Conservation (phyloP, 2,329 filamentous ascomycete genomes). For the Taxawa tesnikishii region DNA sequence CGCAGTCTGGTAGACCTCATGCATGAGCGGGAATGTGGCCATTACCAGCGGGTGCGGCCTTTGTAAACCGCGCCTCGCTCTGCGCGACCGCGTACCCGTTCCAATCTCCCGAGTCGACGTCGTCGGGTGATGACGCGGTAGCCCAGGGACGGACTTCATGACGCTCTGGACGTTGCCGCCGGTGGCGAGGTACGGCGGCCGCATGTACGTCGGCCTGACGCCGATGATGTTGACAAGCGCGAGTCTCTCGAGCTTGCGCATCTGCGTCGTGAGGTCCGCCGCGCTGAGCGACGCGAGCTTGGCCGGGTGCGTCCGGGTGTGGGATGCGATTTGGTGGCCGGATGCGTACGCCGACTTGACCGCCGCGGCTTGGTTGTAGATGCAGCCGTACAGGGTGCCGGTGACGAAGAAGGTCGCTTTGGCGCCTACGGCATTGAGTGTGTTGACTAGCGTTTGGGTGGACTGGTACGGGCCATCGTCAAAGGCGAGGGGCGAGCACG, state of each 20-base stretch:
- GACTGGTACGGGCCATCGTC: conserved; percentile 72
- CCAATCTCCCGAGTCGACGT: conserved; percentile 5
- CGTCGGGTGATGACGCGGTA: conserved; percentile 6
- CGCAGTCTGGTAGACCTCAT: conserved; percentile 1
- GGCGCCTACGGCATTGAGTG: conserved; percentile 53
- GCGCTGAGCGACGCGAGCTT: conserved; percentile 1
- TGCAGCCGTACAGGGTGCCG: conserved; percentile 29
- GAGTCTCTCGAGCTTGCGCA: conserved; percentile 3
- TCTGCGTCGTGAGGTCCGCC: conserved; percentile 1
- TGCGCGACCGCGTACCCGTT: neutral
- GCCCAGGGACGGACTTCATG: conserved; percentile 4
- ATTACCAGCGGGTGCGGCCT: conserved; percentile 1
- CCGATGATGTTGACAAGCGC: conserved; percentile 5
- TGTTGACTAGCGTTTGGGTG: conserved; percentile 56
- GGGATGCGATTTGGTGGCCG: conserved; percentile 5
- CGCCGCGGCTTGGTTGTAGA: conserved; percentile 1
- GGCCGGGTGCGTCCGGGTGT: conserved; percentile 5
- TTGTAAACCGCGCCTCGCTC: conserved; percentile 1
- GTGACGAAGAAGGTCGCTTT: conserved; percentile 84
- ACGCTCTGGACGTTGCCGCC: conserved; percentile 4
- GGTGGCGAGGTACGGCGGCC: conserved; percentile 5
- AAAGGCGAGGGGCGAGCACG: conserved; percentile 68
- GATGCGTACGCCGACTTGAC: conserved; percentile 2
- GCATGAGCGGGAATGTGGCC: conserved; percentile 3
- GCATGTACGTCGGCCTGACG: conserved; percentile 6